phyloP scores from a whole-genome alignment of 2,329 filamentous ascomycete species.

The Stachybotrys echinatus region DNA sequence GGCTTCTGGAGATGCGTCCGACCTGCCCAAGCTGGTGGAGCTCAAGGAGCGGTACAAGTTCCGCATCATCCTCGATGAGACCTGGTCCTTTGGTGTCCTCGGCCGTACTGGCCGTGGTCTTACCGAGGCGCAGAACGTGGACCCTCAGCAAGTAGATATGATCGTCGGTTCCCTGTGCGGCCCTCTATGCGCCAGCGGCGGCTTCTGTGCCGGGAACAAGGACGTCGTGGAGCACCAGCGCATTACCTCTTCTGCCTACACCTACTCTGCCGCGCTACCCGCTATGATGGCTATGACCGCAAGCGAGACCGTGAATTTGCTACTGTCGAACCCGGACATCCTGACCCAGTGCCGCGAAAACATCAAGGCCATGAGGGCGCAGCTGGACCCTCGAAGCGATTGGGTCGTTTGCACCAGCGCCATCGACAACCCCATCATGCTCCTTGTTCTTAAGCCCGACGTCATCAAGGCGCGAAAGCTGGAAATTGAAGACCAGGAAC shows the following conservation, averaged over 20 bases:
- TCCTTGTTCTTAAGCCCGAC: conserved; percentile 79
- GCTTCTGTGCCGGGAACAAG: conserved; percentile 87
- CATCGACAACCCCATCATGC: conserved; percentile 79
- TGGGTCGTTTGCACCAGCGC: conserved; percentile 82
- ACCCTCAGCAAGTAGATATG: conserved; percentile 92
- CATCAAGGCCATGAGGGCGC: conserved; percentile 76
- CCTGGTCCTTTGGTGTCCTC: conserved; percentile 92
- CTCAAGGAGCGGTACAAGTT: conserved; percentile 97
- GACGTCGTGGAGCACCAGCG: conserved; percentile 97
- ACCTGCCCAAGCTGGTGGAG: conserved; percentile 86
- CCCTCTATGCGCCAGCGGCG: conserved; percentile 84
- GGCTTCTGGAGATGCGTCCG: conserved; percentile 75
- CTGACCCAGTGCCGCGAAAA: conserved; percentile 77
- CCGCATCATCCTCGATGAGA: conserved; percentile 94
- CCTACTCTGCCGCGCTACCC: conserved; percentile 89
- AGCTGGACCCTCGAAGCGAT: conserved; percentile 88
- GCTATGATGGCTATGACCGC: conserved; percentile 94
- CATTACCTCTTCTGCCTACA: conserved; percentile 87
- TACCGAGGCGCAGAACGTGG: conserved; percentile 95
- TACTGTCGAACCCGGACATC: conserved; percentile 84
- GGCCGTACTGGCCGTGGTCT: conserved; percentile 87
- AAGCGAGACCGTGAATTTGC: conserved; percentile 79
- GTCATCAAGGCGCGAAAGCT: conserved; percentile 68
- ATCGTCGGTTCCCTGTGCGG: conserved; percentile 90
- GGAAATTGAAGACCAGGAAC: conserved; percentile 72